Evolutionary conservation across 2,329 filamentous ascomycete genomes (phyloP).

Genomic region (Mycosphaerella sp.): DNA sequence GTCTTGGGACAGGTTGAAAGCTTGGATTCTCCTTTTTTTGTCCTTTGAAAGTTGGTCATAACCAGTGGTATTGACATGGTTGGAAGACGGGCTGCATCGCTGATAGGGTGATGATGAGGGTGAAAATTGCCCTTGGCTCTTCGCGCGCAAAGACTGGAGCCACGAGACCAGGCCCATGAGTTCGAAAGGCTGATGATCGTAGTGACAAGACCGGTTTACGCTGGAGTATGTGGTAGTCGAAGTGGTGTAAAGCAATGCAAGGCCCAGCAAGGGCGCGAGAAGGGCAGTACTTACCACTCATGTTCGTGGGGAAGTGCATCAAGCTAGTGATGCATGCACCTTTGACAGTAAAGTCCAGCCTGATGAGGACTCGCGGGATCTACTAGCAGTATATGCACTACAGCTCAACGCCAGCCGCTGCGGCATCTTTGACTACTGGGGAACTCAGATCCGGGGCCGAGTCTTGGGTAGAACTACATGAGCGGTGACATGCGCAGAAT

Average conservation of each 20-base stretch:
- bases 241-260: background rate
- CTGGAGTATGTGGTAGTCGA: background rate
- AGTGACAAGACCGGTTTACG: background rate
- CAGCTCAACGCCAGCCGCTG: background rate
- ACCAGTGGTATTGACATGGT: background rate
- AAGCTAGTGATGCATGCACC: background rate
- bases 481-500: background rate
- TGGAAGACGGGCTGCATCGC: constrained; percentile 2
- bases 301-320: too few species aligned
- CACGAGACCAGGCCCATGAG: constrained; percentile 9
- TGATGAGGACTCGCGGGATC: background rate
- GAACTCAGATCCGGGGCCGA: background rate
- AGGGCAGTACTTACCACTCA: background rate
- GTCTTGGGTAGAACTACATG: background rate
- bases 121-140: background rate
- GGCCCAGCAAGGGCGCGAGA: background rate
- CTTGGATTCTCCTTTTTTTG: constrained; percentile 10
- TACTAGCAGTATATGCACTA: background rate
- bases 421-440: background rate
- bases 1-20: constrained; percentile 9
- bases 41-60: background rate
- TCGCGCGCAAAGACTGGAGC: constrained; percentile 11
- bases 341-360: background rate
- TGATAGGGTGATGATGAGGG: constrained; percentile 6
- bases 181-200: background rate